Base-by-base conservation (phyloP, 805 yeast genomes). In the Kazachstania taianensis region DNA sequence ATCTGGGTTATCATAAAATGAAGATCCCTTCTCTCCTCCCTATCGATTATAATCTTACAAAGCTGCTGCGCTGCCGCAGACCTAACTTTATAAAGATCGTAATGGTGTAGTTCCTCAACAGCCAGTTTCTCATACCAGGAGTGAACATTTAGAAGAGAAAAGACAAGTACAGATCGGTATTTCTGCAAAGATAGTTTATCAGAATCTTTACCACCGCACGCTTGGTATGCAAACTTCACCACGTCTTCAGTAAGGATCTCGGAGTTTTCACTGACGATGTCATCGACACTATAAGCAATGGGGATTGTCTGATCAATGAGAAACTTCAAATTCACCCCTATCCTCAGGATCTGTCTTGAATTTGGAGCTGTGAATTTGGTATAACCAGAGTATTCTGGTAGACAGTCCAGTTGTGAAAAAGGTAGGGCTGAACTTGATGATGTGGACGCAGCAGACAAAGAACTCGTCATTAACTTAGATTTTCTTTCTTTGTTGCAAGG, bases 151-250 rank as follows among this genome's bases (percentile, higher is more conserved):
- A 85, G 61, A 39, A 85, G 62, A 33, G 82, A 76, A 56, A 81
- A 85, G 1, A 83, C 67, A 31, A 84, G 54, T 17, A 75, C 69
- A 0, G 86, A 77, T 36, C 79, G 70, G 52, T 83, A 83, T 49
- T 75, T 74, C 45, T 68, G 63, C 0, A 78, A 65, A 1, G 78
- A 66, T 0, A 78, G 61, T 1, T 75, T 76, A 17, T 57, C 50
- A 33, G 63, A 57, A 2, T 80, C 81, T 32, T 71, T 59, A 15
- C 94, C 94, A 7, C 94, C 94, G 14, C 94, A 94, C 5, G 94
- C 92, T 20, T 67, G 69, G 37, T 71, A 65, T 2, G 76, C 80
- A 40, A 83, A 65, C 10, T 65, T 53, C n/a, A 81, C 53, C 2
- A 81, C 81, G 13, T 66, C 64, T 3, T 65, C 64, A 41, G 73